Base-by-base conservation (phyloP, 805 yeast species). In the Lachancea sp. region DNA sequence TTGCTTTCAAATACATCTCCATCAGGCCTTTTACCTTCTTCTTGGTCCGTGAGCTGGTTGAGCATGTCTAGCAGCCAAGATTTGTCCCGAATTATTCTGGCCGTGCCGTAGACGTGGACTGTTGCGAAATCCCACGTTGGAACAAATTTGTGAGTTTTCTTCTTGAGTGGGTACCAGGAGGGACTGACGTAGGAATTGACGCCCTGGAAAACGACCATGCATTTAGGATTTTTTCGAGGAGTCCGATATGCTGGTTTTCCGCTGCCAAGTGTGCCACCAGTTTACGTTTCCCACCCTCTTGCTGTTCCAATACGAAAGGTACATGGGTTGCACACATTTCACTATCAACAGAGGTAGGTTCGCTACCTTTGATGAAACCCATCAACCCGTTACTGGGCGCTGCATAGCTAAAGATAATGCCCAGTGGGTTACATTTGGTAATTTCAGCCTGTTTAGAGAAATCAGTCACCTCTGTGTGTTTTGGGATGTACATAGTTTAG, bases 71-170 rank as follows among this genome's bases (percentile, higher is more conserved):
- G 52, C 9, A 79, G 68, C 65, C 73, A 77, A 15, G 66, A 73
- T 19, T 59, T 55, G 41, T 72, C 74, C 17, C 69, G 58, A 13
- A 76, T 56, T 20, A 73, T 49, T 20, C 49, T 65, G 9, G 81
- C 71, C 25, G 59, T 70, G 3, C 86, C 86, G 46, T 73, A 66
- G 36, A 74, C 66, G 54, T 81, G 85, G 29, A 75, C 79, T 3
- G 75, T 62, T 2, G 75, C 78, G 60, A 73, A 80, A 57, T 77
- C 81, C 85, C 85, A 81, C 1, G 86, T 81, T 15, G 86, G 85
- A n/a, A 80, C 86, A 35, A 69, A 71, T 55, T 78, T 80, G 49
- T 78, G 81, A 27, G 81, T 75, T 39, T 68, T 69, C 38, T 70
- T 62, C 62, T 81, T 80, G 17, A 71, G 67, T 7, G 78, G 74